Evolutionary conservation across 148 eudicot species (phyloP).

Genomic region (Spergularia marina): DNA sequence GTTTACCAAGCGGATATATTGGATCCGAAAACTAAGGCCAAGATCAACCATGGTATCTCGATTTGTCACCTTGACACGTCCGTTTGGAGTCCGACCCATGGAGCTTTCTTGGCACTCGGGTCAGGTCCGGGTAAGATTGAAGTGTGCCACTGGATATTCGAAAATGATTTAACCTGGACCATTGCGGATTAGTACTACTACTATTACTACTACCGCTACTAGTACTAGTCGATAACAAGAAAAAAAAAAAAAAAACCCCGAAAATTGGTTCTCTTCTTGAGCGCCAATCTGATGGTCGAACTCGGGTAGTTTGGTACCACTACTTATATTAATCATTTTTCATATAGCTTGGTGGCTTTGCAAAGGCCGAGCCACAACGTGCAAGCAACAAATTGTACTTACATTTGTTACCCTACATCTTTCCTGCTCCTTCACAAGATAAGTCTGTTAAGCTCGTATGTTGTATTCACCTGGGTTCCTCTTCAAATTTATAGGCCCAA

Average conservation of each 20-base stretch:
- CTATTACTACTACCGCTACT: neutral
- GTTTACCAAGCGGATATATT: conserved; percentile 82
- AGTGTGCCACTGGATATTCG: conserved; percentile 94
- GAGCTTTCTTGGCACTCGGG: conserved; percentile 75
- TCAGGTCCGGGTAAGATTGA: conserved; percentile 81
- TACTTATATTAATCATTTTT: too few species aligned
- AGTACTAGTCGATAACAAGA: neutral
- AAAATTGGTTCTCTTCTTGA: conserved; percentile 23
- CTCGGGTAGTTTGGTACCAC: neutral
- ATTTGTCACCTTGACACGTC: conserved; percentile 88
- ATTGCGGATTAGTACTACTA: conserved; percentile 40
- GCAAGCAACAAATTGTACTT: conserved; percentile 34
- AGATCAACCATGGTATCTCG: conserved; percentile 78
- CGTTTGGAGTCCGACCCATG: conserved; percentile 72
- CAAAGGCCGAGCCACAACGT: conserved; percentile 28
- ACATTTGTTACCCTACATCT: conserved; percentile 28
- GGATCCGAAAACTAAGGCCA: conserved; percentile 47
- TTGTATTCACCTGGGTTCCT: conserved; percentile 12
- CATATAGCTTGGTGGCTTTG: conserved; percentile 30
- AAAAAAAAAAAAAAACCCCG: neutral
- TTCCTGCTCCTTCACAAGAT: conserved; percentile 21
- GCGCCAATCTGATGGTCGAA: conserved; percentile 19
- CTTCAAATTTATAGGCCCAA: neutral
- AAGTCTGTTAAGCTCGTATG: conserved; percentile 5
- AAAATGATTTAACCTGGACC: conserved; percentile 85